Base-by-base conservation (phyloP, 352 stramenopile genomes). In the Lagenidium giganteum region DNA sequence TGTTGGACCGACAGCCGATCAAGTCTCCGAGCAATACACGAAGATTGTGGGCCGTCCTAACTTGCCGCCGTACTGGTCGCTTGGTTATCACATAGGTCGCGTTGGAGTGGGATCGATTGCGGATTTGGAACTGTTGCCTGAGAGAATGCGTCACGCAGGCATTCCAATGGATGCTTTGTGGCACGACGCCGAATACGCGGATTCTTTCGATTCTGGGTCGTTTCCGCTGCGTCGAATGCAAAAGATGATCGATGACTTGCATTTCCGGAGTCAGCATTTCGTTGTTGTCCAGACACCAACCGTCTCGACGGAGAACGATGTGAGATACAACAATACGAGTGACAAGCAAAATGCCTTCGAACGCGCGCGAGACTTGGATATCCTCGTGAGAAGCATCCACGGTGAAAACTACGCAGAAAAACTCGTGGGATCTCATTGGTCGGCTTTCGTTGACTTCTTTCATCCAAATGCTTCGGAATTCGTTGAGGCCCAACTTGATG, bases 371-470 rank as follows among this genome's bases (percentile, higher is more conserved):
- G 59, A 65, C 16, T 43, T 87, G 18, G 51, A 83, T 33, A 66
- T 95, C 23, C 90, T 94, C 43, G 61, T 96, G 0, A 92, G 88
- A 31, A 74, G 86, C 12, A 47, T 85, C 1, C 50, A 69, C 12
- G 82, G 82, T 8, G 73, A 90, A 36, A 41, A 49, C 1, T 71
- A 73, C 8, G 83, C 79, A 0, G 54, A 92, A 32, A 91, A 92
- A 46, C 63, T 67, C 14, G 72, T 93, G 3, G 67, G 65, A 22
- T 73, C 66, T 0, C 61, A 65, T 2, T 89, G 80, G 66, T 77
- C 78, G 5, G 62, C 64, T 8, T 93, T 92, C 45, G 66, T 93
- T 4, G 85, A 96, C 25, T 96, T 94, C 29, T 88, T 89, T 28
- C 71, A 95, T 23, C 82, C 85, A 3, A 66, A 86, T 34, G 66